Conservation (phyloP, 768 basidiomycete species). For the Boletus rubescentipes region DNA sequence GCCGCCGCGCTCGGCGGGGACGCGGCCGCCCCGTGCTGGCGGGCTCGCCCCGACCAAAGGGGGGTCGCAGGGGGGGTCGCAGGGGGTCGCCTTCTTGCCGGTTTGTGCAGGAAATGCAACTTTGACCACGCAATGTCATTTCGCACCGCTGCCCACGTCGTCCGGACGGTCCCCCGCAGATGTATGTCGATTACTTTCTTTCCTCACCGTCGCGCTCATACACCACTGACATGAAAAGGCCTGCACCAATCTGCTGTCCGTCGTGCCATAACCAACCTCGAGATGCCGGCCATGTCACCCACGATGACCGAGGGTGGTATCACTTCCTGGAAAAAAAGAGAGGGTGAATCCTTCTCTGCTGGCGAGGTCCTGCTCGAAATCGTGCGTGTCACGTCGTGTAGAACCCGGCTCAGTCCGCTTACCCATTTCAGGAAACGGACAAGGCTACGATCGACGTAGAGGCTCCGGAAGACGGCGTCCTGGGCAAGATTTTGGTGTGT, state of each 20-base stretch:
- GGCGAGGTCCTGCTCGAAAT: conserved; percentile 92
- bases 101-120: not conserved
- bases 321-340: conserved; percentile 84
- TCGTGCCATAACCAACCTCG: conserved; percentile 67
- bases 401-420: not conserved
- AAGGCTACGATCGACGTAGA: conserved; percentile 98
- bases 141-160: conserved; percentile 10
- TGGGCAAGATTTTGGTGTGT: conserved; percentile 90
- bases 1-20: conserved; percentile 9
- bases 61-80: conserved; percentile 15
- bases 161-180: conserved; percentile 21
- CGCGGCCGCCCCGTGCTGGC: not conserved
- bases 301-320: conserved; percentile 97
- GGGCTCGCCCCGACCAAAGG: conserved; percentile 9
- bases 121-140: conserved; percentile 13
- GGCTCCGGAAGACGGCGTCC: conserved; percentile 93
- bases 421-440: conserved; percentile 72
- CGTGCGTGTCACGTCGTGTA: conserved; percentile 44
- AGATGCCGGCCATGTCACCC: conserved; percentile 97
- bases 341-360: conserved; percentile 73
- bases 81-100: not conserved
- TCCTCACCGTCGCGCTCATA: not conserved
- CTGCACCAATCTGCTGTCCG: conserved; percentile 53
- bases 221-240: conserved; percentile 15
- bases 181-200: conserved; percentile 15